These are phyloP conservation scores for Ehretia macrophylla DNA, from an alignment of 257 asterid genomes.

Conservation along the genomic window DNA sequence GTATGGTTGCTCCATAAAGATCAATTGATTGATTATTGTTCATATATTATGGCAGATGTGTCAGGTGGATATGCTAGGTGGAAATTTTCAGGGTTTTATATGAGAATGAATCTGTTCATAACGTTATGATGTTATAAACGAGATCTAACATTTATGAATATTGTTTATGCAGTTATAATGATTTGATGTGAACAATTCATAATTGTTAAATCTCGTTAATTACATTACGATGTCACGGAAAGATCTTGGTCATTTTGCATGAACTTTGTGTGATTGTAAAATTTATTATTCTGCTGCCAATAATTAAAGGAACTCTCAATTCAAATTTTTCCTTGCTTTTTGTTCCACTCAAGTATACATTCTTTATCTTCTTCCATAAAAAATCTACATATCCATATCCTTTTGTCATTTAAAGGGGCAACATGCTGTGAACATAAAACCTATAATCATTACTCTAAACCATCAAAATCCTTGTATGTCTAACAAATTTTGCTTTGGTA, in stretches of 20 bases:
- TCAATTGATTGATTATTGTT: not conserved
- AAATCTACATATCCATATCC: slow-evolving; percentile 10
- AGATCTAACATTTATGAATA: too few relatives aligned
- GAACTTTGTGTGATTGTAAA: not conserved
- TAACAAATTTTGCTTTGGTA: slow-evolving; percentile 6
- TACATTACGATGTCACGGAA: too few relatives aligned
- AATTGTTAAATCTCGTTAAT: too few relatives aligned
- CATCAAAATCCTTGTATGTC: slow-evolving; percentile 15
- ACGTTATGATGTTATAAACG: too few relatives aligned
- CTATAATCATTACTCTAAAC: slow-evolving; percentile 8
- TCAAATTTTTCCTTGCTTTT: not conserved
- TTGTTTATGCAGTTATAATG: too few relatives aligned
- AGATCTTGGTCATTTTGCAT: too few relatives aligned
- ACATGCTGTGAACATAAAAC: slow-evolving; percentile 16
- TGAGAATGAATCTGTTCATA: too few relatives aligned
- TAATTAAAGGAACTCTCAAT: not conserved
- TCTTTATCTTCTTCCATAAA: slow-evolving; percentile 2
- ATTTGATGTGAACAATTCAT: too few relatives aligned
- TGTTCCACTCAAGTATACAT: not conserved
- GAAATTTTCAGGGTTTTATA: not conserved
- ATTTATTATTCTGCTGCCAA: not conserved
- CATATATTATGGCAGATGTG: not conserved
- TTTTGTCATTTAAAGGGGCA: slow-evolving; percentile 22
- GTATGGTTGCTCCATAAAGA: too few relatives aligned
- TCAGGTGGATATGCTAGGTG: not conserved